Base-by-base conservation (phyloP, 306 rosid species). In the Albizia julibrissin region DNA sequence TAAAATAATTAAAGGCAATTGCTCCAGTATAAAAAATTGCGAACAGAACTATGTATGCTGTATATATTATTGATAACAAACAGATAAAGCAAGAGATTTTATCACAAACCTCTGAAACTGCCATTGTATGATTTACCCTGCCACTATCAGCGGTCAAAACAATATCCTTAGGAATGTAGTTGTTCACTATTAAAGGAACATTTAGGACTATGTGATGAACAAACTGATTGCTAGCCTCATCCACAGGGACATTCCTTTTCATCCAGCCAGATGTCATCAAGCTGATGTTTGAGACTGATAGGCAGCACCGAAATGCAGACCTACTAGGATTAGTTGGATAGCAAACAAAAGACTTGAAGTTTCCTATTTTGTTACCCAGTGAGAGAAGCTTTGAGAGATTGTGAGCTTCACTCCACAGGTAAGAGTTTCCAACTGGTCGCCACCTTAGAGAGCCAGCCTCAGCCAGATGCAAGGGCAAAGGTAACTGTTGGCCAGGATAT, bases 391-490 rank as follows among this genome's bases (percentile, higher is more conserved):
- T 93, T 22, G 95, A 85, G 77, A 95, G 98, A 68, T 84, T 90
- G 79, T 89, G 93, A 83, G 92, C 87, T 88, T 95, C 98, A 87
- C 98, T 95, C 99, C 99, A 95, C 79, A 95, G 81, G 83, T 91
- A 92, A 80, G 97, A 90, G 76, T 86, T 85, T 59, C 99, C 99
- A 82, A 87, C 56, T 64, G 99, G 99, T 80, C 98, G 91, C 98
- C 98, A 95, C 78, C 99, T 90, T 76, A 95, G 86, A 77, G 89
- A 87, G 80, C 99, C 99, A 69, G 94, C 97, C 85, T 91, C 99
- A 75, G 98, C 97, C 90, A 95, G 88, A 90, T 95, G 97, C 46
- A 95, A 87, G 40, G 99, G 99, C 77, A 95, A 90, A 6, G 99
- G 99, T 75, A 95, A 80, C 88, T 92, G 95, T 78, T 95, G 91